Base-by-base conservation (phyloP, 2,329 filamentous ascomycete genomes). In the Thelonectria discophora region DNA sequence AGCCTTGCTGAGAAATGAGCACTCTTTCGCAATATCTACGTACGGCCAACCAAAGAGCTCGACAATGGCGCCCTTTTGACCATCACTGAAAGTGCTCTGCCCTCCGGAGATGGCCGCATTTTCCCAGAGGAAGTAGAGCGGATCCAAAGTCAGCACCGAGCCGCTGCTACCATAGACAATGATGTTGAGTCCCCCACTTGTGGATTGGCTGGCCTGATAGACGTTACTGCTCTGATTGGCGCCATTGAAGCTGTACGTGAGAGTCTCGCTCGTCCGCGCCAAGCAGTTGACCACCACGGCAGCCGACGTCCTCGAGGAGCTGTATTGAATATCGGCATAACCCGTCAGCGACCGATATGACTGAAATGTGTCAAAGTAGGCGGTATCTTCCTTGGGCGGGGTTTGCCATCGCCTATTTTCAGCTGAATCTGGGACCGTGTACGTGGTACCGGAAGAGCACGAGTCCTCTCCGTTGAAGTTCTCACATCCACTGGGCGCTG, bases 391-490 rank as follows among this genome's bases (percentile, higher is more conserved):
- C 48, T 50, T 50, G 30, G 48, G 48, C 18, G 48, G 48, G 32
- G 48, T 50, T 21, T 50, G 48, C 48, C 48, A 50, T 50, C 48
- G 48, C 17, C 48, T n/a, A 50, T 50, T 50, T 39, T 50, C 48
- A 50, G 48, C 30, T 17, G 48, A 39, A 18, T 50, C 48, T 39
- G 48, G 48, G 32, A 50, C 48, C 10, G 48, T 50, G 11, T 50
- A 50, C 30, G 48, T 50, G 11, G 30, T 39, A 10, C 48, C 48
- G 17, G 48, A 50, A 12, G 48, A 17, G 48, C 48, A 50, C 18
- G 48, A 50, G 18, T 50, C 48, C 32, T 39, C 39, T 39, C 48
- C 48, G 8, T 50, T 50, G 17, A 50, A 50, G 13, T 50, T 50
- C 17, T 17, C 48, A 39, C 48, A 50, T 39, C 48, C 48, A 24